Evolutionary conservation across 495 filamentous ascomycete genomes (phyloP).

Genomic region (Talaromyces proteolyticus): DNA sequence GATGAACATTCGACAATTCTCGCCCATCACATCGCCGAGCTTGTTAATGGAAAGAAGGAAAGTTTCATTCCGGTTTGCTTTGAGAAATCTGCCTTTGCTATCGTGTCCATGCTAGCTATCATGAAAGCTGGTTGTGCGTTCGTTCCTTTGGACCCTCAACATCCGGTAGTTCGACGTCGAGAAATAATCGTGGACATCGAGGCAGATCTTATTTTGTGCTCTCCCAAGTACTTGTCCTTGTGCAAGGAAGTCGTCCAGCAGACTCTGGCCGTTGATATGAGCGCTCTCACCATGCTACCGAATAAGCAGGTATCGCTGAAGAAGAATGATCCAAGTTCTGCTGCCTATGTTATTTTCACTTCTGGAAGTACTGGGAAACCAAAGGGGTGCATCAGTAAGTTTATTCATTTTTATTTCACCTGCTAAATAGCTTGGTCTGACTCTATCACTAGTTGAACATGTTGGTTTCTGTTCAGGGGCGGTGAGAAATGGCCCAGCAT

Average conservation of each 20-base stretch:
- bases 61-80: constrained; percentile 37
- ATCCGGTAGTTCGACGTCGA: constrained; percentile 41
- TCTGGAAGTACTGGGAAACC: constrained; percentile 9
- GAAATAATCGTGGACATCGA: constrained; percentile 42
- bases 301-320: neutral
- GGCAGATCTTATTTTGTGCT: constrained; percentile 31
- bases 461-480: constrained; percentile 7
- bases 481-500: constrained; percentile 6
- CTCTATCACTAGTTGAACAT: constrained; percentile 6
- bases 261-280: constrained; percentile 2
- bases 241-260: neutral
- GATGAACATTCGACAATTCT: constrained; percentile 17
- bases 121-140: constrained; percentile 45
- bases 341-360: constrained; percentile 7
- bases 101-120: constrained; percentile 34
- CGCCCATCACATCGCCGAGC: constrained; percentile 13
- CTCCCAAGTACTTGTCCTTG: neutral
- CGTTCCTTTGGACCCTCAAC: constrained; percentile 43
- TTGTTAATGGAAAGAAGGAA: constrained; percentile 5
- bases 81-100: constrained; percentile 34
- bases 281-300: neutral
- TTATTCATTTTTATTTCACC: neutral
- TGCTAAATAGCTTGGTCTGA: too few relatives aligned
- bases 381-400: constrained; percentile 8
- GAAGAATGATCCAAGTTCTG: neutral